phyloP scores from a whole-genome alignment of 345 rosid species.

The Linum tenue region DNA sequence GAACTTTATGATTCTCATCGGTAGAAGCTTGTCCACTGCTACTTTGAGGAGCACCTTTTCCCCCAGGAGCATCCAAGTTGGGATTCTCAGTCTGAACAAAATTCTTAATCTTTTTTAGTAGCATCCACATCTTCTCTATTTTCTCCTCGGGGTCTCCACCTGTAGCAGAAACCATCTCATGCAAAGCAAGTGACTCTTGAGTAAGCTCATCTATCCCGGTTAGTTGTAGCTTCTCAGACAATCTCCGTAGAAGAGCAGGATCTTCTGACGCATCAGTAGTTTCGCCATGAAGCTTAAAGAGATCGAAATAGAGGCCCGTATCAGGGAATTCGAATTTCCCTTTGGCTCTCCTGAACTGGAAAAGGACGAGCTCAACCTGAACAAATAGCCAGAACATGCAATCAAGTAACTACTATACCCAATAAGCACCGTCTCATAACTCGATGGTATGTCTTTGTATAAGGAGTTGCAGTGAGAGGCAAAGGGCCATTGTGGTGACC shows the following conservation, averaged over 20 bases:
- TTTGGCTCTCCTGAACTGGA: slow-evolving; percentile 82
- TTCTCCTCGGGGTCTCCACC: slow-evolving; percentile 69
- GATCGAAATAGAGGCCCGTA: slow-evolving; percentile 50
- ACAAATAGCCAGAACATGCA: slow-evolving; percentile 13
- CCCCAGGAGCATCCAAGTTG: slow-evolving; percentile 37
- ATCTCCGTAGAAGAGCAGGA: slow-evolving; percentile 44
- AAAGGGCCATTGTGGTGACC: not conserved
- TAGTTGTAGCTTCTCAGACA: slow-evolving; percentile 64
- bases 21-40: slow-evolving; percentile 49
- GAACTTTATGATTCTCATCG: slow-evolving; percentile 49
- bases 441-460: too few relatives aligned
- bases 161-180: slow-evolving; percentile 62
- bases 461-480: not conserved
- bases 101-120: slow-evolving; percentile 70
- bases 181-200: slow-evolving; percentile 87
- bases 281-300: slow-evolving; percentile 48
- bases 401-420: not conserved
- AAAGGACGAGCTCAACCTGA: slow-evolving; percentile 81
- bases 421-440: too few relatives aligned
- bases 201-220: slow-evolving; percentile 64
- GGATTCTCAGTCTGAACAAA: slow-evolving; percentile 74
- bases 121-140: slow-evolving; percentile 80
- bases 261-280: slow-evolving; percentile 40
- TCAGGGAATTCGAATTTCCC: slow-evolving; percentile 67
- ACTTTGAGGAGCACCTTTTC: slow-evolving; percentile 31